Conservation (phyloP, 2,329 filamentous ascomycete genomes). For the Fusarium mangiferae region DNA sequence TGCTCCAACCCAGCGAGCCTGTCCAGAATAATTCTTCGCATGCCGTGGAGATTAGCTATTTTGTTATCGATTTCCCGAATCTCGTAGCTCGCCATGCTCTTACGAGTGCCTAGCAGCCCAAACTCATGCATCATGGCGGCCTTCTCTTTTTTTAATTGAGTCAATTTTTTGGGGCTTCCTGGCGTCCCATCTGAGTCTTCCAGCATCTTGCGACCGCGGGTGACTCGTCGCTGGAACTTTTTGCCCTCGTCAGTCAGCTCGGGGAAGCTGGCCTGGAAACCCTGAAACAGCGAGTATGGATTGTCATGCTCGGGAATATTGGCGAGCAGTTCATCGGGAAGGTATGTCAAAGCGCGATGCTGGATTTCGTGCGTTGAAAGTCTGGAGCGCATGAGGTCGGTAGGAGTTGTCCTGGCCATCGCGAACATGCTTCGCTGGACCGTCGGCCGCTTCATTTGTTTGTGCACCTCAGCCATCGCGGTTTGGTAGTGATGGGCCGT, state of each 20-base stretch:
- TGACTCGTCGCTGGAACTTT: slow-evolving; percentile 76
- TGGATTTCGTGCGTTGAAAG: slow-evolving; percentile 93
- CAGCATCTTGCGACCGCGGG: slow-evolving; percentile 80
- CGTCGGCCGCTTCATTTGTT: slow-evolving; percentile 83
- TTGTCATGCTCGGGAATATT: slow-evolving; percentile 91
- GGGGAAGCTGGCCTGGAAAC: slow-evolving; percentile 91
- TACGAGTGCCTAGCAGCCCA: slow-evolving; percentile 90
- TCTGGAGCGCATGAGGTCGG: slow-evolving; percentile 90
- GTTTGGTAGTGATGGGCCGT: slow-evolving; percentile 78
- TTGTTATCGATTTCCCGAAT: slow-evolving; percentile 98
- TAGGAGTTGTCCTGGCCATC: slow-evolving; percentile 90
- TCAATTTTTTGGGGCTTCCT: slow-evolving; percentile 73
- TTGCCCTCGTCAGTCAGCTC: slow-evolving; percentile 75
- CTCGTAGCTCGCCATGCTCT: slow-evolving; percentile 97
- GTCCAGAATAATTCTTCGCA: slow-evolving; percentile 92
- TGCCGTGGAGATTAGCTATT: slow-evolving; percentile 89
- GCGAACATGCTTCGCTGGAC: slow-evolving; percentile 92
- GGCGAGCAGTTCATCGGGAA: slow-evolving; percentile 88
- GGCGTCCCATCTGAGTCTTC: slow-evolving; percentile 67
- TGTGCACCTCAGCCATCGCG: slow-evolving; percentile 89
- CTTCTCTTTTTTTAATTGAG: slow-evolving; percentile 82
- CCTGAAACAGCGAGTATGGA: slow-evolving; percentile 93
- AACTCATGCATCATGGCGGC: slow-evolving; percentile 83
- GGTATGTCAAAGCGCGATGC: slow-evolving; percentile 86
- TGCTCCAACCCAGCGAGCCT: slow-evolving; percentile 86